Evolutionary conservation across 192 early-diverging fungal species (phyloP), one percentile per base, ranked within the genome.

Genomic region (Helicostylum pulchrum): DNA sequence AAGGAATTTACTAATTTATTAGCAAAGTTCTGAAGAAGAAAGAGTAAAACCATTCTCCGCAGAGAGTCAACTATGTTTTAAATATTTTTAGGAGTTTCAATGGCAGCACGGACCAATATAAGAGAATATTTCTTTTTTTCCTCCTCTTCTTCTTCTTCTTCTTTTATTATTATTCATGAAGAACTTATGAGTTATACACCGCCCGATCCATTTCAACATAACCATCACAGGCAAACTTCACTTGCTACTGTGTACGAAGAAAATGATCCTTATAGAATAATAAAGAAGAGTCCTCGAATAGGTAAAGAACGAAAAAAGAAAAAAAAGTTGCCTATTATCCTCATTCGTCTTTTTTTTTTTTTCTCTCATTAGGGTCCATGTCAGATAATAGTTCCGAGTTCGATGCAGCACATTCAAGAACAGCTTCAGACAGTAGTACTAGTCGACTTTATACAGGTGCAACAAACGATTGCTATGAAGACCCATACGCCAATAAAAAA

Each of bases 251-350:
- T 59, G 17, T 45, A 59, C 11, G 57, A 39, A 49, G 54, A 56
- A 15, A 66, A 62, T 55, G 67, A 69, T 62, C 67, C 67, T 42
- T 69, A 69, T 43, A 56, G 67, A 62, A 60, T 50, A 8, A 47
- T 36, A 17, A 62, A 52, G 26, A 69, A 57, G 34, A 36, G 31
- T 19, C 53, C 59, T 36, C 30, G 47, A 30, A 50, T 52, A 43
- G 67, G 67, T 69, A 68, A 55, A 34, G 20, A 53, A 7, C 15
- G 15, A 11, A 34, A 36, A 17, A 15, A 26, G 7, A 8, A n/a
- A 48, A 58, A 23, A 50, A 43, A 43, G 15, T 7, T 1, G 17
- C 10, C 17, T 1, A 53, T 67, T 47, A 36, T 14, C n/a, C 43
- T 49, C 19, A 47, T 39, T 56, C n/a, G 19, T 21, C 2, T 17